Evolutionary conservation across 768 basidiomycete genomes (phyloP).

Genomic region (Lanmaoa rubissima): DNA sequence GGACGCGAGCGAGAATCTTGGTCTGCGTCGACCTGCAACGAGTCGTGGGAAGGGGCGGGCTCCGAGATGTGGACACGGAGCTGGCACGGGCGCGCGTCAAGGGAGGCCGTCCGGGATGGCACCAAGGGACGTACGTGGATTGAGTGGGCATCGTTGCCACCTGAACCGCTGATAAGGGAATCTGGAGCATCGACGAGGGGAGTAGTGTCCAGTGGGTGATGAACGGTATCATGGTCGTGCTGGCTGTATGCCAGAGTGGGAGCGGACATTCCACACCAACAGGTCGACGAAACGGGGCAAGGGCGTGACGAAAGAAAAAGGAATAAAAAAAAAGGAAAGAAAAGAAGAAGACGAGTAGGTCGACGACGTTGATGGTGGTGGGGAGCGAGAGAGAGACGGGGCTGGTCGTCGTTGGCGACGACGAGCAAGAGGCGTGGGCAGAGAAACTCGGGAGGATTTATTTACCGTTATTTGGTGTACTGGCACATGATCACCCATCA

Average conservation of each 20-base stretch:
- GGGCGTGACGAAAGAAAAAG: not conserved
- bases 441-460: conserved; percentile 25
- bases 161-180: conserved; percentile 15
- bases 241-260: conserved; percentile 38
- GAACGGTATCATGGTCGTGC: conserved; percentile 35
- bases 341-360: conserved; percentile 5
- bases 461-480: conserved; percentile 23
- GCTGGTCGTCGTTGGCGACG: conserved; percentile 34
- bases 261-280: conserved; percentile 38
- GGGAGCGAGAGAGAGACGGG: conserved; percentile 25
- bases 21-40: conserved; percentile 43
- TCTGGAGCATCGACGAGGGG: conserved; percentile 50
- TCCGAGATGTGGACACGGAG: conserved; percentile 50
- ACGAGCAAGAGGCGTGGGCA: conserved; percentile 31
- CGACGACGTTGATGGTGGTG: conserved; percentile 8
- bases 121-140: conserved; percentile 12
- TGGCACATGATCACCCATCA: conserved; percentile 6
- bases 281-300: not conserved
- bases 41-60: conserved; percentile 32
- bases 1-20: conserved; percentile 54
- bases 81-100: conserved; percentile 28
- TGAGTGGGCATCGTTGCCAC: conserved; percentile 1
- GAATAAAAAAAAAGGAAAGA: conserved; percentile 20
- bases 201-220: conserved; percentile 40
- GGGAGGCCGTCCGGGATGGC: not conserved